A percentile compares a stretch with the other conserved stretches of the same genome.
These are phyloP conservation scores for Saccharata proteae DNA, from an alignment of 2,329 filamentous ascomycete genomes.

Conservation along the genomic window DNA sequence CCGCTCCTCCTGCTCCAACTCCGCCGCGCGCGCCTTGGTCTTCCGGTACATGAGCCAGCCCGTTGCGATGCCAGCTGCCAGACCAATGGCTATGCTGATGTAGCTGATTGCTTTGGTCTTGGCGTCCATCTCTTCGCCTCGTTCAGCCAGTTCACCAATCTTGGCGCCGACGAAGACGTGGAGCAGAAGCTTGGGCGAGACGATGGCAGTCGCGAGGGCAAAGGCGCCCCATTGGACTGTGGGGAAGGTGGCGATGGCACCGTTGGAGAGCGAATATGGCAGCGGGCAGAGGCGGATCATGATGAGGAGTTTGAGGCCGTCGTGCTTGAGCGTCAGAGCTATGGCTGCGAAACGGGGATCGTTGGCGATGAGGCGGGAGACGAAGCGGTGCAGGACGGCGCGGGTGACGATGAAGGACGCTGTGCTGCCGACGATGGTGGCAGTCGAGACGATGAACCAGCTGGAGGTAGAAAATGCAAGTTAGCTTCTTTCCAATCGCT, in stretches of 20 bases:
- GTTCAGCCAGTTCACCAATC: slow-evolving; percentile 71
- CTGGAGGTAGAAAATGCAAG: slow-evolving; percentile 30
- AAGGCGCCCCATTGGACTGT: slow-evolving; percentile 69
- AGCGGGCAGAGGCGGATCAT: slow-evolving; percentile 89
- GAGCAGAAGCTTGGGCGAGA: slow-evolving; percentile 77
- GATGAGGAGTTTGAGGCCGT: slow-evolving; percentile 76
- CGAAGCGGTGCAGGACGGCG: slow-evolving; percentile 65
- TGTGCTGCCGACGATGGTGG: slow-evolving; percentile 66
- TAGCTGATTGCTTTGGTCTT: slow-evolving; percentile 75
- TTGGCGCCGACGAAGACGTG: slow-evolving; percentile 86
- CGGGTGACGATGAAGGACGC: slow-evolving; percentile 70
- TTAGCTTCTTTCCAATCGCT: neutral
- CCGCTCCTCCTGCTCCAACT: slow-evolving; percentile 36
- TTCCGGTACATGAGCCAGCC: slow-evolving; percentile 75
- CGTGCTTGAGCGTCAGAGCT: slow-evolving; percentile 74
- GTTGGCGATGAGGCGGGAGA: slow-evolving; percentile 65
- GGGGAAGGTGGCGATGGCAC: slow-evolving; percentile 85
- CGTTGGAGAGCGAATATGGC: slow-evolving; percentile 87
- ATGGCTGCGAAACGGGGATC: slow-evolving; percentile 85
- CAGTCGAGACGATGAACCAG: slow-evolving; percentile 72
- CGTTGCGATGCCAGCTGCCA: slow-evolving; percentile 58
- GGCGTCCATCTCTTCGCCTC: slow-evolving; percentile 68
- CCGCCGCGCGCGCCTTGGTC: slow-evolving; percentile 36
- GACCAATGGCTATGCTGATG: slow-evolving; percentile 61
- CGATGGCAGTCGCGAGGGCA: slow-evolving; percentile 67